phyloP scores from a whole-genome alignment of 1,284 basidiomycete genomes.

The Ustilago loliicola region DNA sequence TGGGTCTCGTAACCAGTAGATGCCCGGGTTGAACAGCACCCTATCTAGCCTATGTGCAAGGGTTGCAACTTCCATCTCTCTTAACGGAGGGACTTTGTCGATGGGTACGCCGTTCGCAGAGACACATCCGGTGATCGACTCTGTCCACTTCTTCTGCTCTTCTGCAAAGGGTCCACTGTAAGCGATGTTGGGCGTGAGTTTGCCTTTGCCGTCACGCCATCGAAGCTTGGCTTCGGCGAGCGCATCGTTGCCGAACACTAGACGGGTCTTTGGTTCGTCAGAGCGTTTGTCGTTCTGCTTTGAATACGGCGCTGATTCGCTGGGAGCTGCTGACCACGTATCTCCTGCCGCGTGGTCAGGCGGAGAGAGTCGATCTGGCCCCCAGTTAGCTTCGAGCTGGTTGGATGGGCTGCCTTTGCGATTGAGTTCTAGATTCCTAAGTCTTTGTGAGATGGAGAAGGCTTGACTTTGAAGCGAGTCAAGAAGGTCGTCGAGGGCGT shows the following conservation, averaged over 20 bases:
- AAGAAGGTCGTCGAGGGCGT: constrained; percentile 36
- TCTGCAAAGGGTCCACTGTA: constrained; percentile 39
- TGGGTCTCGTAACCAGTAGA: constrained; percentile 90
- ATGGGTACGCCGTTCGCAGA: constrained; percentile 22
- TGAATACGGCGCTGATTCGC: not conserved
- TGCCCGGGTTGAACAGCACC: constrained; percentile 77
- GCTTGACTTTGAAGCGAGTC: constrained; percentile 36
- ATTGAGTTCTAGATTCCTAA: constrained; percentile 20
- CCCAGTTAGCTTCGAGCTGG: constrained; percentile 27
- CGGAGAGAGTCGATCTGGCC: constrained; percentile 45
- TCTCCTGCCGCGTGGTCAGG: not conserved
- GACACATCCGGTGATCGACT: constrained; percentile 43
- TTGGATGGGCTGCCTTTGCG: not conserved
- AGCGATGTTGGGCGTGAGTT: not conserved
- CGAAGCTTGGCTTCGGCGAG: constrained; percentile 24
- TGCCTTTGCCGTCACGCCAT: constrained; percentile 42
- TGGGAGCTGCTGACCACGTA: constrained; percentile 20
- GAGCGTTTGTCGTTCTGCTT: constrained; percentile 23
- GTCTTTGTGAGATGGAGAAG: constrained; percentile 40
- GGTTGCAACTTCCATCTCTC: constrained; percentile 75
- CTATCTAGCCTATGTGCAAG: constrained; percentile 84
- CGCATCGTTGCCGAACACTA: constrained; percentile 32
- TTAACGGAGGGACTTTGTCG: constrained; percentile 56
- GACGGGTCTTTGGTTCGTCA: constrained; percentile 25
- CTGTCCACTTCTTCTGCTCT: constrained; percentile 24